A percentile compares a stretch with the other conserved stretches of the same genome.
Conservation (phyloP, 176 grass and related monocot genomes). For the Rhipidocladum racemiflorum region DNA sequence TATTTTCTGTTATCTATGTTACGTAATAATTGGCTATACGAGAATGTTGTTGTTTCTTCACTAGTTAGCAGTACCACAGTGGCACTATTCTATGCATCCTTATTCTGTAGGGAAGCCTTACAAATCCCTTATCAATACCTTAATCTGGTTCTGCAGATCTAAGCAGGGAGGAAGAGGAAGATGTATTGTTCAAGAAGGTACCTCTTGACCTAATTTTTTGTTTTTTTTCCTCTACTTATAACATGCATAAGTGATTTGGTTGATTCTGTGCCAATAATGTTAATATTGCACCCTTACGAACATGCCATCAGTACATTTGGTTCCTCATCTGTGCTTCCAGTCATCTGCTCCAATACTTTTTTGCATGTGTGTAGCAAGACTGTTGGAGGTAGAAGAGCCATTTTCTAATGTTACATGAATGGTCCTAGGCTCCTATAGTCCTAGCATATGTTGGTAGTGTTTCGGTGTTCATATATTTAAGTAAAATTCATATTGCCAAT, state of each 20-base stretch:
- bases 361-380: neutral
- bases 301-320: neutral
- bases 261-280: neutral
- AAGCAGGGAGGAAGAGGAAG: conserved; percentile 80
- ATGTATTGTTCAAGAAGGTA: conserved; percentile 96
- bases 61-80: neutral
- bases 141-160: conserved; percentile 63
- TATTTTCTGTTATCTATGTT: neutral
- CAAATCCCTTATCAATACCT: neutral
- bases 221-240: neutral
- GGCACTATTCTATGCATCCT: neutral
- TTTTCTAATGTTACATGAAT: neutral
- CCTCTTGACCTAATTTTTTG: neutral
- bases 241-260: neutral
- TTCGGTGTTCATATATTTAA: neutral
- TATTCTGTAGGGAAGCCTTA: neutral
- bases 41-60: conserved; percentile 6
- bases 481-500: neutral
- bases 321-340: neutral
- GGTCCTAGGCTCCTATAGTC: neutral
- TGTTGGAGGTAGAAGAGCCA: neutral
- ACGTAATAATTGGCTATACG: neutral
- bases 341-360: neutral
- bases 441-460: neutral
- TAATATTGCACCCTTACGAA: neutral